phyloP scores from a whole-genome alignment of 768 basidiomycete genomes.

The Paxillus involutus region DNA sequence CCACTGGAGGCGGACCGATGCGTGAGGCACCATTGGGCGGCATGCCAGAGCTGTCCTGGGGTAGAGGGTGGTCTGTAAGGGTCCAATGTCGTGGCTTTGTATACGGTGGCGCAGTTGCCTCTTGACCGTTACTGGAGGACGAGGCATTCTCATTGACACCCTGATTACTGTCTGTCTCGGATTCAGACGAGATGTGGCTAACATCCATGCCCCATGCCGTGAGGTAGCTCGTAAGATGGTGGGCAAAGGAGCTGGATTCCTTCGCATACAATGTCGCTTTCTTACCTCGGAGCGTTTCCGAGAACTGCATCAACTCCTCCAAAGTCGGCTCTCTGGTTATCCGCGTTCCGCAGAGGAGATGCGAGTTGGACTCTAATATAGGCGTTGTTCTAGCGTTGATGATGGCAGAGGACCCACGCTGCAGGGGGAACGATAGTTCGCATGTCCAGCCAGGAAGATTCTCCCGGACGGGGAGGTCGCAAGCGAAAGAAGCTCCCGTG shows the following conservation, averaged over 20 bases:
- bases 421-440: constrained; percentile 64
- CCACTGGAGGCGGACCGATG: constrained; percentile 27
- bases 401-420: constrained; percentile 52
- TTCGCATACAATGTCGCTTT: constrained; percentile 83
- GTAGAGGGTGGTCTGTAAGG: constrained; percentile 8
- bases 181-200: constrained; percentile 68
- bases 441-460: constrained; percentile 52
- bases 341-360: constrained; percentile 48
- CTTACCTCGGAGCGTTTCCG: constrained; percentile 79
- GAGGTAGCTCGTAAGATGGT: constrained; percentile 89
- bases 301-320: constrained; percentile 75
- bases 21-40: constrained; percentile 25
- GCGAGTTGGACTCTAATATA: constrained; percentile 46
- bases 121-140: constrained; percentile 7
- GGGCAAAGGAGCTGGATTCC: constrained; percentile 86
- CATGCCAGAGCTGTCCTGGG: constrained; percentile 19
- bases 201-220: constrained; percentile 96
- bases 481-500: constrained; percentile 46
- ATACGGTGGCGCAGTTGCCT: constrained; percentile 3
- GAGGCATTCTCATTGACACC: constrained; percentile 13
- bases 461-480: constrained; percentile 43
- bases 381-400: constrained; percentile 39
- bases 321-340: constrained; percentile 74
- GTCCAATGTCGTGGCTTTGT: constrained; percentile 25
- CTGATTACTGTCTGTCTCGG: constrained; percentile 44